Conservation (phyloP, 1,284 basidiomycete species). For the Puccinia triticina region DNA sequence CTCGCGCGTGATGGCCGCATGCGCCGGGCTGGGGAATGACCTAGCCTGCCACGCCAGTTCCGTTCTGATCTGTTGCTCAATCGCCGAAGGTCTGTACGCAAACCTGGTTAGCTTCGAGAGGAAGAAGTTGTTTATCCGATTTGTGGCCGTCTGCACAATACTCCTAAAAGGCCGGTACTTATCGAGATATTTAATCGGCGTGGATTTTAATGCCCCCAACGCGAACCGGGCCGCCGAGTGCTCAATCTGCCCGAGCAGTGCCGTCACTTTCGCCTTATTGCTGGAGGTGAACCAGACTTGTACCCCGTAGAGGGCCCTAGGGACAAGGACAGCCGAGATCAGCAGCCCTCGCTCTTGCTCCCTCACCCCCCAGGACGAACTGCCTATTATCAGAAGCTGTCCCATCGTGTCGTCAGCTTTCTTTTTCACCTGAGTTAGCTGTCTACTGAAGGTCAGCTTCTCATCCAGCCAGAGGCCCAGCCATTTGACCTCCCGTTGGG, state of each 20-base stretch:
- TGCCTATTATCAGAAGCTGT: not conserved
- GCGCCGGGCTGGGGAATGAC: no score
- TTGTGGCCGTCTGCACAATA: no score
- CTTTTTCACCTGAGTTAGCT: not conserved
- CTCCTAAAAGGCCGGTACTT: not conserved
- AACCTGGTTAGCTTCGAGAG: no score
- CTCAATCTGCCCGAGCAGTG: no score
- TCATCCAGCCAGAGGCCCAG: not conserved
- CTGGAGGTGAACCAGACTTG: not conserved
- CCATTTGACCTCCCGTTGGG: not conserved
- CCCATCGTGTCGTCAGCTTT: not conserved
- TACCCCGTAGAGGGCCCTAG: conserved; percentile 8
- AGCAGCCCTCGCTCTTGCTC: not conserved
- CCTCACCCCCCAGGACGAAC: not conserved
- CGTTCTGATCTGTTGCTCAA: no score
- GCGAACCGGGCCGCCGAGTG: no score
- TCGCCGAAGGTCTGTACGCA: no score
- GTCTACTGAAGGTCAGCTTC: not conserved
- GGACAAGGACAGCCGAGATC: not conserved
- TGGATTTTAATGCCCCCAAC: not conserved
- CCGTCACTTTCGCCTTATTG: not conserved
- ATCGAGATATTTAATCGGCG: no score
- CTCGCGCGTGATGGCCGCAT: no score
- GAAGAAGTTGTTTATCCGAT: no score
- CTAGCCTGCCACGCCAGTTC: no score